phyloP scores from a whole-genome alignment of 31 red algal species.

The Odonthalia washingtoniensis region DNA sequence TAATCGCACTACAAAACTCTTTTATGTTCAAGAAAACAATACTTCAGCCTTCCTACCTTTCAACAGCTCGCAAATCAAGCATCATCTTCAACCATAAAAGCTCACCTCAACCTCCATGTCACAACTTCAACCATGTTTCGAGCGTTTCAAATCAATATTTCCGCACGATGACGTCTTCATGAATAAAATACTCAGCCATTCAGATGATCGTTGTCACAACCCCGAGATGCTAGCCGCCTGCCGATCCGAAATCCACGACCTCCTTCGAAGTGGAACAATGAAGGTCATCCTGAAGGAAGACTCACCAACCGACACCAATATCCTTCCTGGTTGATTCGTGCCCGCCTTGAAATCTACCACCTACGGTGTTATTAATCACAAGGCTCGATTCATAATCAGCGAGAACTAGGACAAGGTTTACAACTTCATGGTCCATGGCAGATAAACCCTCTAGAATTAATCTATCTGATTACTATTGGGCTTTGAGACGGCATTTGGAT shows the following conservation, averaged over 20 bases:
- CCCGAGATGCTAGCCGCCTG: constrained; percentile 32
- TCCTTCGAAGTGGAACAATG: constrained; percentile 29
- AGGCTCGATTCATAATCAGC: constrained; percentile 18
- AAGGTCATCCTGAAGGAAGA: constrained; percentile 45
- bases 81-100: too few relatives aligned
- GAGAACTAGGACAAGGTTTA: constrained; percentile 7
- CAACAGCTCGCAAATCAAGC: constrained; percentile 45
- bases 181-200: constrained; percentile 28
- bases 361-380: neutral
- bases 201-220: constrained; percentile 14
- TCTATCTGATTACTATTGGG: constrained; percentile 38
- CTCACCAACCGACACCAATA: constrained; percentile 35
- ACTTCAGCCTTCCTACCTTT: constrained; percentile 31
- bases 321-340: constrained; percentile 45
- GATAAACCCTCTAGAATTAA: constrained; percentile 21
- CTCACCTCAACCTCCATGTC: neutral
- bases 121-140: neutral
- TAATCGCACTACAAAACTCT: constrained; percentile 25
- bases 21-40: constrained; percentile 42
- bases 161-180: too few relatives aligned
- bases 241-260: constrained; percentile 6
- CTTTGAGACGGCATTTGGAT: constrained; percentile 13
- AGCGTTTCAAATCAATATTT: too few relatives aligned
- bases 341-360: constrained; percentile 48
- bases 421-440: constrained; percentile 48